Percentiles rank a stretch among this genome's conserved stretches.
Conservation (phyloP, 225 moss, liverwort and hornwort species). For the Climacium dendroides region DNA sequence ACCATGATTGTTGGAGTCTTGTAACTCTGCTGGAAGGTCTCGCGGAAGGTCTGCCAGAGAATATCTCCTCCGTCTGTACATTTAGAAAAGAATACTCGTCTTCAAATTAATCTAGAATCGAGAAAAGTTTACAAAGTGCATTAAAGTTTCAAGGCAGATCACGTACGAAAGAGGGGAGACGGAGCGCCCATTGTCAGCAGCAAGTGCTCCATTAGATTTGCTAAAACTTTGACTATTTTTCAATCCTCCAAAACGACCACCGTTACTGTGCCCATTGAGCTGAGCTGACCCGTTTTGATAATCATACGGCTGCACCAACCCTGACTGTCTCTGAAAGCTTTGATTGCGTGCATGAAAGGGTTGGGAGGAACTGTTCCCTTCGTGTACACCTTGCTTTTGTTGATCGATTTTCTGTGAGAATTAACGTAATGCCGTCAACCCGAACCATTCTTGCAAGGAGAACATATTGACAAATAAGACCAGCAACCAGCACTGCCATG, state of each 20-base stretch:
- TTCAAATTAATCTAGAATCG: not conserved
- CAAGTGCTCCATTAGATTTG: conserved; percentile 13
- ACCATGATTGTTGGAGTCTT: conserved; percentile 46
- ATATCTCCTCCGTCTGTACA: conserved; percentile 32
- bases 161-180: conserved; percentile 37
- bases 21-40: conserved; percentile 33
- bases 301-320: not conserved
- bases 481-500: not conserved
- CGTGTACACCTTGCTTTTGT: conserved; percentile 26
- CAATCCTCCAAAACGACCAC: conserved; percentile 16
- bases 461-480: not conserved
- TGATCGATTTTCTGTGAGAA: conserved; percentile 61
- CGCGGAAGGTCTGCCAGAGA: conserved; percentile 23
- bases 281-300: conserved; percentile 24
- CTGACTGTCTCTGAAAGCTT: conserved; percentile 40
- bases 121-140: not conserved
- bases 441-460: not conserved
- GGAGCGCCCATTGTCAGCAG: conserved; percentile 25
- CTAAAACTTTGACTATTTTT: conserved; percentile 3
- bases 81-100: not conserved
- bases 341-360: conserved; percentile 29
- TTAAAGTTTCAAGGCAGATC: not conserved
- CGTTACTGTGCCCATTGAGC: conserved; percentile 18
- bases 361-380: conserved; percentile 36
- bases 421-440: not conserved